Base-by-base conservation (phyloP, 2,329 filamentous ascomycete species). In the Volutella citrinella region DNA sequence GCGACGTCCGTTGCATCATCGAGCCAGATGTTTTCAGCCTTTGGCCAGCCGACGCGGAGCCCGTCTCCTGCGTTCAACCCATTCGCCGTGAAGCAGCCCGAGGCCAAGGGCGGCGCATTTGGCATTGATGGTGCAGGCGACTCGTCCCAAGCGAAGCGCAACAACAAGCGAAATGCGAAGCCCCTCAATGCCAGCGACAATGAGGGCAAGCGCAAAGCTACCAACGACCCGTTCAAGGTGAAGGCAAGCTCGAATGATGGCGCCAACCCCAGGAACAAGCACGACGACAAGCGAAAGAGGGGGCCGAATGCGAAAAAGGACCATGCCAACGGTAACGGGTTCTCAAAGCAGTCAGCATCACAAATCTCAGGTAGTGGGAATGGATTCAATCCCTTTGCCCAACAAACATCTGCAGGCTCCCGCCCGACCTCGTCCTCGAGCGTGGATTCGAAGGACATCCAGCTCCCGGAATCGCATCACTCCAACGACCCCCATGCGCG, bases 401-500 rank as follows among this genome's bases (percentile, higher is more conserved):
- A 34, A 30, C 39, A 49, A 39, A 47, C 42, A 41, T 32, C 42
- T 21, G 27, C 33, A 17, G 43, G 27, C 19, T 39, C 51, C 24
- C 51, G 52, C 49, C 50, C 54, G 12, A 45, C 40, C 10, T 55
- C 52, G 12, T 45, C 50, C 27, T 54, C 48, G 13, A 49, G 41
- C 42, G 38, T 38, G 35, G 48, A 47, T 33, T 40, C 46, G 10
- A 32, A 46, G 37, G 36, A 42, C 23, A 36, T 40, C n/a, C 36
- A 30, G 19, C n/a, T 50, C 14, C 36, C 46, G 34, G 35, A 45
- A 39, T 13, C 48, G 15, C 32, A 40, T 34, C 37, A 55, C 21
- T 51, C 57, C 5, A 49, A 55, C 36, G 63, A 67, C 26, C 57
- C 57, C 1, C 70, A 68, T 43, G 72, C 76, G 9, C 65, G 59